These are phyloP conservation scores for Sarcocystis neurona DNA, from an alignment of 169 alveolate genomes.

Conservation along the genomic window DNA sequence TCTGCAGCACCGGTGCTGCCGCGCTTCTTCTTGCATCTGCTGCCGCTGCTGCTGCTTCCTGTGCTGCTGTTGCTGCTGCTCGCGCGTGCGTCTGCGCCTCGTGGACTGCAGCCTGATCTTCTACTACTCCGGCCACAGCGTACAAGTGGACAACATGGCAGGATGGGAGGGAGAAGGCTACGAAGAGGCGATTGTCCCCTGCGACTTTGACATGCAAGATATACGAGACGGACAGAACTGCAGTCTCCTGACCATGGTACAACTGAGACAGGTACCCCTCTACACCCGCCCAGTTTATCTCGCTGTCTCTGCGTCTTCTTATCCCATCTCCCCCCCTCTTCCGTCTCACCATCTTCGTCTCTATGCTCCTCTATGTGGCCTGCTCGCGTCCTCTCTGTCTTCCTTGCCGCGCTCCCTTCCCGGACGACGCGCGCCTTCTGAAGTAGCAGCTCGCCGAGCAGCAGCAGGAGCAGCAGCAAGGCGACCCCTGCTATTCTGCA, in stretches of 20 bases:
- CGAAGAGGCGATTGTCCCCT: slow-evolving; percentile 90
- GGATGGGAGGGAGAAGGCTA: slow-evolving; percentile 93
- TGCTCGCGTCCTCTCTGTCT: neutral
- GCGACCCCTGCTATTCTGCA: no score
- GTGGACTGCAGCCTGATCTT: slow-evolving; percentile 77
- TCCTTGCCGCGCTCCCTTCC: no score
- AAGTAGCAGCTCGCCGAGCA: no score
- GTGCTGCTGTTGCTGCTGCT: no score
- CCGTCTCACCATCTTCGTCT: neutral
- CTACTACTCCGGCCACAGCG: slow-evolving; percentile 89
- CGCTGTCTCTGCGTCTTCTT: neutral
- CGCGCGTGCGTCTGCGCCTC: neutral
- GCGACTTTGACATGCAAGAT: slow-evolving; percentile 73
- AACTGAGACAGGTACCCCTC: slow-evolving; percentile 9
- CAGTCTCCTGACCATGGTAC: neutral
- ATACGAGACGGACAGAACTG: slow-evolving; percentile 4
- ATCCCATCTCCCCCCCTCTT: neutral
- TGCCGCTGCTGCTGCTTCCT: no score
- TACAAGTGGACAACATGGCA: slow-evolving; percentile 87
- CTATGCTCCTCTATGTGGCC: neutral
- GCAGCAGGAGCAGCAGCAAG: no score
- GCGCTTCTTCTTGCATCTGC: no score
- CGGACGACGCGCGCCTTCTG: no score
- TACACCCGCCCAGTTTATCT: slow-evolving; percentile 6
- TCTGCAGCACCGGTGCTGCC: no score